Percentiles rank a stretch among this genome's conserved stretches.
Conservation (phyloP, 2,329 filamentous ascomycete species). For the Periconia digitata region DNA sequence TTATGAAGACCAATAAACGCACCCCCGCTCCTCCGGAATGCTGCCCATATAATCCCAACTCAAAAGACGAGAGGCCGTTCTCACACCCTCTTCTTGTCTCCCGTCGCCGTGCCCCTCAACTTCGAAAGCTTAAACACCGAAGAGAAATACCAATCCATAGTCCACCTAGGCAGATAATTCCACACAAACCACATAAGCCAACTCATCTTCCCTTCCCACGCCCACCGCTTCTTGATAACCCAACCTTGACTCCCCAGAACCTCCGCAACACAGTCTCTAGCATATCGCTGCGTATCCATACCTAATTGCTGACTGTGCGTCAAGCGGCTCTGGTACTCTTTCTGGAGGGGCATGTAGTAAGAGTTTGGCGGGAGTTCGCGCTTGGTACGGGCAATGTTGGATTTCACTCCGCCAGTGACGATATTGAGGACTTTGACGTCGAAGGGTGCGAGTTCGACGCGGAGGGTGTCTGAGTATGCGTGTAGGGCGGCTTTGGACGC, state of each 20-base stretch:
- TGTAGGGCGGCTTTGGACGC: slow-evolving; percentile 63
- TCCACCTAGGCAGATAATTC: slow-evolving; percentile 49
- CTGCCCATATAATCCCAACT: too few species aligned
- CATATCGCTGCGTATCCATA: slow-evolving; percentile 57
- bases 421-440: slow-evolving; percentile 51
- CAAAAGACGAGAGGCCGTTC: too few species aligned
- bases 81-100: slow-evolving; percentile 31
- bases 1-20: too few species aligned
- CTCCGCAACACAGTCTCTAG: slow-evolving; percentile 56
- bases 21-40: too few species aligned
- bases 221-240: slow-evolving; percentile 47
- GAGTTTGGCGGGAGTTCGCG: slow-evolving; percentile 51
- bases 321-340: slow-evolving; percentile 54
- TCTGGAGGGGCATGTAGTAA: slow-evolving; percentile 55
- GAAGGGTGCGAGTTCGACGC: slow-evolving; percentile 59
- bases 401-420: slow-evolving; percentile 63
- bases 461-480: slow-evolving; percentile 59
- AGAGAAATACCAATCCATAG: slow-evolving; percentile 50
- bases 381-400: slow-evolving; percentile 58
- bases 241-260: slow-evolving; percentile 45
- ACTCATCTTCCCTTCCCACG: slow-evolving; percentile 58
- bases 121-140: slow-evolving; percentile 56
- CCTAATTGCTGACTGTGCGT: slow-evolving; percentile 56
- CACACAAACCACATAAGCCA: slow-evolving; percentile 53
- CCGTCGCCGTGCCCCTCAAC: slow-evolving; percentile 40